Percentiles rank a stretch among this genome's conserved stretches.
Conservation (phyloP, 805 yeast species). For the Hanseniaspora pseudoguilliermondii region DNA sequence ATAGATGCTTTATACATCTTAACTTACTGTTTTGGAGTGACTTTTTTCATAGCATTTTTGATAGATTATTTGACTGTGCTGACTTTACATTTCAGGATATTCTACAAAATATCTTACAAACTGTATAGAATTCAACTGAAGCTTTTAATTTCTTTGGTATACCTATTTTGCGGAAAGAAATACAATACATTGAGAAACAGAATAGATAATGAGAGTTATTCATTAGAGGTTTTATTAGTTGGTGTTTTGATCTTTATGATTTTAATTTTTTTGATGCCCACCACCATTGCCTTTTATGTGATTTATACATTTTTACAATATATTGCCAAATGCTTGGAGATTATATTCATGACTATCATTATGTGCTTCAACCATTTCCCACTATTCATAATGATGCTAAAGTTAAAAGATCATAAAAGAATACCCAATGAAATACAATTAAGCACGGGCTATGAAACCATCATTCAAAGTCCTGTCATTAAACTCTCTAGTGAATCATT, state of each 20-base stretch:
- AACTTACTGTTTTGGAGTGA: constrained; percentile 45
- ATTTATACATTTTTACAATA: constrained; percentile 55
- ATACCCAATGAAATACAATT: constrained; percentile 48
- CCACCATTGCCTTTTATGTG: constrained; percentile 71
- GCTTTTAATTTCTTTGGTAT: constrained; percentile 58
- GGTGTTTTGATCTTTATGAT: constrained; percentile 84
- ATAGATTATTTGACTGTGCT: constrained; percentile 53
- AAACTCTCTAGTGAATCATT: constrained; percentile 35
- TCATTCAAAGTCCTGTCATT: constrained; percentile 17
- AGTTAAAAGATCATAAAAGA: constrained; percentile 65
- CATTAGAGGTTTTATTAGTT: constrained; percentile 69
- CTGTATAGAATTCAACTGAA: constrained; percentile 65
- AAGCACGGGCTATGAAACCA: constrained; percentile 12
- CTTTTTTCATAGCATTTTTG: constrained; percentile 53
- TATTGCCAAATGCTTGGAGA: constrained; percentile 35
- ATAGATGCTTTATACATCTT: constrained; percentile 25
- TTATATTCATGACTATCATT: constrained; percentile 44
- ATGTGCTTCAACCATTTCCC: constrained; percentile 75
- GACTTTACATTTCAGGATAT: constrained; percentile 61
- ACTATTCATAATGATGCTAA: constrained; percentile 62
- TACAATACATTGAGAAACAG: constrained; percentile 72
- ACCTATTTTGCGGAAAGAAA: constrained; percentile 80
- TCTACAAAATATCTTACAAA: constrained; percentile 67
- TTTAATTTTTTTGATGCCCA: constrained; percentile 66
- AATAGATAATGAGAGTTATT: constrained; percentile 73